Evolutionary conservation across 1,284 basidiomycete genomes (phyloP).

Genomic region (Pseudomicrostroma phylloplanum): DNA sequence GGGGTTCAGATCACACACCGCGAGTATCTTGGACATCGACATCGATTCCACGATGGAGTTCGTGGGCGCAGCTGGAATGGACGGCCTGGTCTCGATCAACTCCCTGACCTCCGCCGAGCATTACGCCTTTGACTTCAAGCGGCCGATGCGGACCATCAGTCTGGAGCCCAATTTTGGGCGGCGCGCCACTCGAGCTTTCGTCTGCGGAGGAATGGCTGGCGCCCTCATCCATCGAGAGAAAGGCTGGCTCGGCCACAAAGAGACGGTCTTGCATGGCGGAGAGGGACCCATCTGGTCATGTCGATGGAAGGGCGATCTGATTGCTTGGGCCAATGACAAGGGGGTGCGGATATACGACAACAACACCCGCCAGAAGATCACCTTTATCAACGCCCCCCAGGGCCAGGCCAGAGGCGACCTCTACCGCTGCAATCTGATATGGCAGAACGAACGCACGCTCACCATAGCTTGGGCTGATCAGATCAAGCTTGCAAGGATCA

Average conservation of each 20-base stretch:
- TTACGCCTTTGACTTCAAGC: constrained; percentile 84
- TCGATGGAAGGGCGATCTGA: constrained; percentile 75
- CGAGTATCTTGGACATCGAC: constrained; percentile 76
- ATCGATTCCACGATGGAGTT: constrained; percentile 77
- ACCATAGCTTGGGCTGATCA: constrained; percentile 90
- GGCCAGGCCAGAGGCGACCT: constrained; percentile 82
- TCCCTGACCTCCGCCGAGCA: constrained; percentile 71
- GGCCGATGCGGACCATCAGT: constrained; percentile 82
- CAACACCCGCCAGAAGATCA: constrained; percentile 69
- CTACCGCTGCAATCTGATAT: constrained; percentile 82
- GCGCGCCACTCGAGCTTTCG: constrained; percentile 72
- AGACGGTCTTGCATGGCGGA: constrained; percentile 73
- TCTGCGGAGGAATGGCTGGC: constrained; percentile 89
- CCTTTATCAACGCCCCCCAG: constrained; percentile 74
- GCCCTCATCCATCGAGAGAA: constrained; percentile 81
- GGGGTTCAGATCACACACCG: constrained; percentile 86
- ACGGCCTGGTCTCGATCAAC: constrained; percentile 88
- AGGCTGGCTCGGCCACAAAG: constrained; percentile 92
- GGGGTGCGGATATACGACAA: constrained; percentile 93
- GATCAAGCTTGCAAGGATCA: constrained; percentile 70
- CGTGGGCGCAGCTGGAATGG: constrained; percentile 84
- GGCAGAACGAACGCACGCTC: constrained; percentile 81
- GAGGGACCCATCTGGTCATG: constrained; percentile 94
- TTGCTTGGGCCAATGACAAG: constrained; percentile 95
- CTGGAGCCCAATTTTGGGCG: constrained; percentile 86